phyloP scores from a whole-genome alignment of 202 grass and related monocot genomes.

The Hordeum pubiflorum region DNA sequence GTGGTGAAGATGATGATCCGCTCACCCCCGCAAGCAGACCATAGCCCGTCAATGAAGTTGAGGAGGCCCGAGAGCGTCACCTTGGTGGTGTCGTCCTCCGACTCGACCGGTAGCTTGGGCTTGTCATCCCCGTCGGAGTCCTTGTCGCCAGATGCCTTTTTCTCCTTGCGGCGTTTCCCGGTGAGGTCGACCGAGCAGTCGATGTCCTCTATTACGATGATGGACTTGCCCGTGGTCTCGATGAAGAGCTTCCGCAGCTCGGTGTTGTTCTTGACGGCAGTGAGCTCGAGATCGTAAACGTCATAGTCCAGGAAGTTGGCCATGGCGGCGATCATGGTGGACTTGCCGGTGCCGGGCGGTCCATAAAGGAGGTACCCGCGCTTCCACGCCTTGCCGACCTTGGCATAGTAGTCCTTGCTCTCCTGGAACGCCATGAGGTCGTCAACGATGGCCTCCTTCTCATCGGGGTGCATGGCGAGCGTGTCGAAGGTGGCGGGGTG shows the following conservation, averaged over 20 bases:
- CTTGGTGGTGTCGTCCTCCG: background rate
- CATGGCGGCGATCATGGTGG: conserved; percentile 63
- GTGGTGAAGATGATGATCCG: conserved; percentile 42
- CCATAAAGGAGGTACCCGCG: conserved; percentile 37
- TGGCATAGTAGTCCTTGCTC: conserved; percentile 44
- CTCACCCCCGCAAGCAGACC: conserved; percentile 43
- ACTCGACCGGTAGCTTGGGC: no score
- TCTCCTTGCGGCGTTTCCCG: no score
- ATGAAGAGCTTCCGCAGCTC: no score
- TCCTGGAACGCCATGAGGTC: conserved; percentile 42
- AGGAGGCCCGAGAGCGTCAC: conserved; percentile 36
- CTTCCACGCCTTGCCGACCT: conserved; percentile 64
- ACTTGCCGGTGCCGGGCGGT: conserved; percentile 44
- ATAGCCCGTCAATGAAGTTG: conserved; percentile 43
- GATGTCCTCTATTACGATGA: no score
- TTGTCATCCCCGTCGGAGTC: no score
- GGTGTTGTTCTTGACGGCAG: no score
- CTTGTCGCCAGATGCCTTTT: no score
- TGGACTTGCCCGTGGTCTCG: no score
- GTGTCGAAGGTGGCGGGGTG: conserved; percentile 48
- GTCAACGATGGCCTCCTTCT: conserved; percentile 34
- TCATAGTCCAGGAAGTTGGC: conserved; percentile 24
- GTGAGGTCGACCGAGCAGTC: no score
- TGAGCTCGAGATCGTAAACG: no score
- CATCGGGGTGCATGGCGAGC: conserved; percentile 44